A percentile compares a stretch with the other conserved stretches of the same genome.
These are phyloP conservation scores for Coprinopsis strossmayeri DNA, from an alignment of 768 basidiomycete species.

Conservation along the genomic window DNA sequence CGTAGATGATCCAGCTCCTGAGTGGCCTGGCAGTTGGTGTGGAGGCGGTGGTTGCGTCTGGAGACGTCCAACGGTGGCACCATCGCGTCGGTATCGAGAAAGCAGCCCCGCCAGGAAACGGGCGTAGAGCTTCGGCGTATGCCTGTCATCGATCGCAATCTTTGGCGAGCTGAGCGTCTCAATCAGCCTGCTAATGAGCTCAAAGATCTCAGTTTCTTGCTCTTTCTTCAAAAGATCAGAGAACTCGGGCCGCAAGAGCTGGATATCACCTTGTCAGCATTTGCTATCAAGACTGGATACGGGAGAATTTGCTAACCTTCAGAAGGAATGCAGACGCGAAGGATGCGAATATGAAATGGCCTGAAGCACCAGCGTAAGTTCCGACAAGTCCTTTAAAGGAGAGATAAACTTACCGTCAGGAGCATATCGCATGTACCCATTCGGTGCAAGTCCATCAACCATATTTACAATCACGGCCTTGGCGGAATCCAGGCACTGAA, in stretches of 20 bases:
- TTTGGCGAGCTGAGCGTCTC: conserved; percentile 64
- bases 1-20: conserved; percentile 17
- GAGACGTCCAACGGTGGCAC: conserved; percentile 48
- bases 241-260: conserved; percentile 74
- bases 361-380: conserved; percentile 22
- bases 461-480: conserved; percentile 60
- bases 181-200: conserved; percentile 66
- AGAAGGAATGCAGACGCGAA: conserved; percentile 82
- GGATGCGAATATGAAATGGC: conserved; percentile 72
- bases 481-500: conserved; percentile 65
- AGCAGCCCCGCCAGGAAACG: conserved; percentile 73
- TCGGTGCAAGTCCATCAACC: conserved; percentile 58
- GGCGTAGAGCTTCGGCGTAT: conserved; percentile 75
- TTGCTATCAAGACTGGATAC: not conserved
- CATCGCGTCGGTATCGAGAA: conserved; percentile 62
- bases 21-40: conserved; percentile 13
- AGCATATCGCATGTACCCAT: conserved; percentile 71
- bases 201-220: conserved; percentile 65
- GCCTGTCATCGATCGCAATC: conserved; percentile 75
- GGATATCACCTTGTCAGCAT: not conserved
- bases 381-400: not conserved
- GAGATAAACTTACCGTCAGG: conserved; percentile 53
- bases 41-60: conserved; percentile 42
- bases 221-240: conserved; percentile 52
- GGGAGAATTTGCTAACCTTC: conserved; percentile 45